Percentiles rank a stretch among this genome's conserved stretches.
Conservation (phyloP, 352 stramenopile species). For the Phytophthora pseudosyringae region DNA sequence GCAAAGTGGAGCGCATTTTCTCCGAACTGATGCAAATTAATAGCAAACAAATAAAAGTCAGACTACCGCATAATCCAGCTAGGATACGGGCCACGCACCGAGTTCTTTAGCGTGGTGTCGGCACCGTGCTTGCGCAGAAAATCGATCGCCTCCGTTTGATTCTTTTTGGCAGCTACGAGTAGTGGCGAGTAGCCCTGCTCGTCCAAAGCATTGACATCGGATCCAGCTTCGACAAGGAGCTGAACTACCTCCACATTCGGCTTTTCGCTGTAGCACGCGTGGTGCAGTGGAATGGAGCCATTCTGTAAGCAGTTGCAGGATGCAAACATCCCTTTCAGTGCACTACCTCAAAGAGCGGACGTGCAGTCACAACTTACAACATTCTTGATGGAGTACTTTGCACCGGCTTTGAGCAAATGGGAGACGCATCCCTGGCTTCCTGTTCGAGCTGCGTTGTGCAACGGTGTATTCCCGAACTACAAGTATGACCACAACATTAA, state of each 20-base stretch:
- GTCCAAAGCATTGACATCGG: conserved; percentile 68
- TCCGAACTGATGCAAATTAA: conserved; percentile 45
- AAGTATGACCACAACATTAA: not conserved
- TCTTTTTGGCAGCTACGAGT: conserved; percentile 79
- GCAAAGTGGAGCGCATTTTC: conserved; percentile 75
- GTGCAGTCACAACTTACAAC: conserved; percentile 40
- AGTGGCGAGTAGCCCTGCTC: conserved; percentile 68
- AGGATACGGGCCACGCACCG: conserved; percentile 27
- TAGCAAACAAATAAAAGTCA: not conserved
- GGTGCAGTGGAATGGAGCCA: conserved; percentile 72
- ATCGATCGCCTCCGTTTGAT: conserved; percentile 66
- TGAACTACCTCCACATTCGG: conserved; percentile 60
- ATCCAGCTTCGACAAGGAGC: conserved; percentile 62
- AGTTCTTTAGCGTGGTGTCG: conserved; percentile 57
- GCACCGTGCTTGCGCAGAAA: conserved; percentile 59
- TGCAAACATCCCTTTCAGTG: not conserved
- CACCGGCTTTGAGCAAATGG: conserved; percentile 57
- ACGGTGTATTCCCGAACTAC: conserved; percentile 81
- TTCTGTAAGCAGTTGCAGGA: conserved; percentile 44
- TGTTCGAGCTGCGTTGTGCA: conserved; percentile 75
- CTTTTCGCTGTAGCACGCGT: conserved; percentile 78
- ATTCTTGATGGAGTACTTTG: conserved; percentile 55
- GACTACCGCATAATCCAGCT: not conserved
- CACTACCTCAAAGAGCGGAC: not conserved
- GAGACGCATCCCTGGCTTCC: conserved; percentile 56